These are phyloP conservation scores for Iris pallida DNA, from an alignment of 116 monocot species.

Conservation along the genomic window DNA sequence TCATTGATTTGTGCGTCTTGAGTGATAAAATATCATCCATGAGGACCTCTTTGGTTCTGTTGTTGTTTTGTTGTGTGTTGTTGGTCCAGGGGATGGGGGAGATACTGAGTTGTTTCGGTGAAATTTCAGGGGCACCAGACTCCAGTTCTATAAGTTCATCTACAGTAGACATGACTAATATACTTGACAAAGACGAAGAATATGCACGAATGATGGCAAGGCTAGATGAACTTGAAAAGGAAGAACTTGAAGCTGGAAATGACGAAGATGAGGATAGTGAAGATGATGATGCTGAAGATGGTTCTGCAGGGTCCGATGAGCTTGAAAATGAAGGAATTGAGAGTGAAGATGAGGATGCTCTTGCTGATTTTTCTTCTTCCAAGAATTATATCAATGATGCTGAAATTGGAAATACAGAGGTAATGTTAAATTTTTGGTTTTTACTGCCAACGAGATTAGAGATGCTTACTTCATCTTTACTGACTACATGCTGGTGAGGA, in stretches of 20 bases:
- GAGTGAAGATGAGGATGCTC: conserved; percentile 20
- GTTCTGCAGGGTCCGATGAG: conserved; percentile 2
- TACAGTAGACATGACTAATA: conserved; percentile 14
- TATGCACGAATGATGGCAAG: conserved; percentile 57
- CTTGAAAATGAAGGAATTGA: conserved; percentile 1
- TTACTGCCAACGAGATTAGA: background rate
- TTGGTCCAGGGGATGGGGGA: no score
- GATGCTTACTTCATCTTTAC: background rate
- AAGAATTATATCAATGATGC: conserved; percentile 9
- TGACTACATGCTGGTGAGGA: conserved; percentile 5
- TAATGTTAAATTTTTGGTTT: conserved; percentile 7
- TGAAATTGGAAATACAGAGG: conserved; percentile 16
- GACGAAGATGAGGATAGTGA: conserved; percentile 23
- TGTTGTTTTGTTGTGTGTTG: background rate
- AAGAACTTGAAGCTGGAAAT: conserved; percentile 43
- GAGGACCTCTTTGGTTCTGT: no score
- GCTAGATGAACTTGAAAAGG: conserved; percentile 78
- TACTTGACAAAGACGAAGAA: conserved; percentile 46
- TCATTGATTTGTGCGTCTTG: no score
- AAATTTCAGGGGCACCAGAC: conserved; percentile 12
- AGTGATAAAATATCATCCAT: no score
- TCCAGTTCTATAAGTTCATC: conserved; percentile 8
- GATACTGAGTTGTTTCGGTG: background rate
- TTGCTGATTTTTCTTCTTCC: conserved; percentile 14
- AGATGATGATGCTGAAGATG: conserved; percentile 12